Evolutionary conservation across 129 eudicot species (phyloP).

Genomic region (Deinandra increscens): DNA sequence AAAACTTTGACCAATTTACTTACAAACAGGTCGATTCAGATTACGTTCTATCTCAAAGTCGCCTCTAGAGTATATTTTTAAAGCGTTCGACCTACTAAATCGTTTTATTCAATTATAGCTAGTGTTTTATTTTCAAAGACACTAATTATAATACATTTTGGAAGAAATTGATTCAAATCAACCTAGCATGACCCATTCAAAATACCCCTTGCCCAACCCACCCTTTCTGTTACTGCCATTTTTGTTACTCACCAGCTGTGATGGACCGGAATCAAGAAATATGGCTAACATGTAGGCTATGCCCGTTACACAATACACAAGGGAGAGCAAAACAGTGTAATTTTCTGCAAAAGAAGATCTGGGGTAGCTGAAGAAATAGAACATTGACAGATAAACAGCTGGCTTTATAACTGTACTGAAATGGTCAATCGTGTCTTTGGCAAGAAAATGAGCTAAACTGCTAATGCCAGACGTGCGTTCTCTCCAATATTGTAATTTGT

Average conservation of each 20-base stretch:
- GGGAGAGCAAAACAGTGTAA: slow-evolving; percentile 71
- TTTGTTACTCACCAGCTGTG: slow-evolving; percentile 68
- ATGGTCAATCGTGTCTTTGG: slow-evolving; percentile 81
- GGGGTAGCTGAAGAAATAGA: slow-evolving; percentile 80
- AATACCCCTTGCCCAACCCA: neutral
- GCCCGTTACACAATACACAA: slow-evolving; percentile 92
- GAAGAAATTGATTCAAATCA: neutral
- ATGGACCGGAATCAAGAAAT: slow-evolving; percentile 87
- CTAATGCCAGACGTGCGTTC: slow-evolving; percentile 89
- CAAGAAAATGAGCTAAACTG: slow-evolving; percentile 79
- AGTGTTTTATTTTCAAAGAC: neutral
- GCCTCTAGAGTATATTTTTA: neutral
- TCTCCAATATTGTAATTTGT: slow-evolving; percentile 85
- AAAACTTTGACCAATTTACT: neutral
- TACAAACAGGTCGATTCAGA: neutral
- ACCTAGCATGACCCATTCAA: neutral
- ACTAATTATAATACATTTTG: neutral
- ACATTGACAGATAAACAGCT: slow-evolving; percentile 78
- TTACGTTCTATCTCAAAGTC: neutral
- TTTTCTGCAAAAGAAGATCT: slow-evolving; percentile 79
- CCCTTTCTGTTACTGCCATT: slow-evolving; percentile 6
- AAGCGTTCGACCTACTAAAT: neutral
- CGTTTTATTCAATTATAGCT: neutral
- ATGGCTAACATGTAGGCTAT: slow-evolving; percentile 82
- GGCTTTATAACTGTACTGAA: slow-evolving; percentile 80